Base-by-base conservation (phyloP, 495 filamentous ascomycete genomes). In the Annulohypoxylon nitens region DNA sequence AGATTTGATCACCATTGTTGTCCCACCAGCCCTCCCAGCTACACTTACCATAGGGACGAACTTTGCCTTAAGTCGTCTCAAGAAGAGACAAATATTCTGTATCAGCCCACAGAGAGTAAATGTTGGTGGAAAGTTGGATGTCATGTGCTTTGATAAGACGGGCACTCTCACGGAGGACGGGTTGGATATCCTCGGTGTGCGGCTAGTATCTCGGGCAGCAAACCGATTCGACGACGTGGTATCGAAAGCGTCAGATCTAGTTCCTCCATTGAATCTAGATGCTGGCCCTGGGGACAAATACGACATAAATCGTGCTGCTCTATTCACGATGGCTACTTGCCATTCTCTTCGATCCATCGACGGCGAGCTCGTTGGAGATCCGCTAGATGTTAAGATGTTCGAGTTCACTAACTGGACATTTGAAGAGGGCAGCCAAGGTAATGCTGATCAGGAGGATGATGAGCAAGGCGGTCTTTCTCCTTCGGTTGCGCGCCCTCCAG, bases 61-160 rank as follows among this genome's bases (percentile, higher is more conserved):
- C 79, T 99, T 98, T 80, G 97, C 97, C 9, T 85, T 98, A 16
- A 90, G 90, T 4, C 88, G 97, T 20, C 85, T 99, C 25, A 97
- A 92, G 81, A 87, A 88, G 67, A 93, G 96, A 75, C 85, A 92
- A 26, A 98, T 99, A 50, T 99, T 97, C 74, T 99, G 97, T 78
- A 99, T 98, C 69, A 98, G 94, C 73, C 97, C 97, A 1, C 97
- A 99, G 77, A 88, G 90, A 69, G 95, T 99, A 45, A 98, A 98
- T 75, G 93, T 99, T 26, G 95, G 93, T 14, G 97, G 97, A 5
- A 98, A 98, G 78, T 83, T 99, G 6, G 96, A 99, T 81, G 86
- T 98, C 34, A 89, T 99, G 75, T 98, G 96, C 81, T 99, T 99
- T 72, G 97, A 99, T 81, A 99, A 99, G 78, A 99, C 97, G 2